A percentile compares a stretch with the other conserved stretches of the same genome.
phyloP scores from a whole-genome alignment of 768 basidiomycete species.

The Auriscalpium orientale region DNA sequence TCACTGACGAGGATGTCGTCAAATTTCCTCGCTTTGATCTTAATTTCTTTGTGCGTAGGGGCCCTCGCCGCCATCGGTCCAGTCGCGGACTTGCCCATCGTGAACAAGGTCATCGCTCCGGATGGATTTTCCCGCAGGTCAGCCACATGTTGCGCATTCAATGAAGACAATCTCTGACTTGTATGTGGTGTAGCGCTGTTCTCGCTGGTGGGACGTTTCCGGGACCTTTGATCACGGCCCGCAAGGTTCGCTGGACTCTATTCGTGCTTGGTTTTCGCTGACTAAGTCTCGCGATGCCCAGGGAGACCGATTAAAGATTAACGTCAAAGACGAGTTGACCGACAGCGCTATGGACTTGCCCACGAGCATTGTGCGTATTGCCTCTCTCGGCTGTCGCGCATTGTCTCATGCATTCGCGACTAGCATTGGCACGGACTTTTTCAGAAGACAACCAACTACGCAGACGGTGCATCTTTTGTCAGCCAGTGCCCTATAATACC shows the following conservation, averaged over 20 bases:
- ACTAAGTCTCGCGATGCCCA: not conserved
- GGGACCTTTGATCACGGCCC: not conserved
- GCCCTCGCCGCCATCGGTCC: not conserved
- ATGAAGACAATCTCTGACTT: not conserved
- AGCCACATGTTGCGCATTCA: not conserved
- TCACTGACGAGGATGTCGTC: no score
- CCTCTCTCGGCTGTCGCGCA: not conserved
- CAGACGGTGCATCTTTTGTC: constrained; percentile 22
- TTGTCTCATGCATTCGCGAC: not conserved
- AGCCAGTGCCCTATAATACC: constrained; percentile 36
- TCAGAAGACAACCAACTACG: constrained; percentile 11
- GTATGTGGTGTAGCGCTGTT: not conserved
- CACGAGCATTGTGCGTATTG: not conserved
- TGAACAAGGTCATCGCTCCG: constrained; percentile 3
- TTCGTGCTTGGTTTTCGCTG: not conserved
- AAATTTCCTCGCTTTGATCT: not conserved
- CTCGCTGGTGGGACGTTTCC: constrained; percentile 3
- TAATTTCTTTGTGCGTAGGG: not conserved
- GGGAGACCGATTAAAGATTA: not conserved
- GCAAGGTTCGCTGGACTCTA: not conserved
- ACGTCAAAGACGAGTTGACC: not conserved
- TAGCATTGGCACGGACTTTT: constrained; percentile 19
- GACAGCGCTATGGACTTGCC: not conserved
- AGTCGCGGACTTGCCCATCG: not conserved
- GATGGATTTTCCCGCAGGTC: constrained; percentile 1